Percentiles rank a stretch among this genome's conserved stretches.
phyloP scores from a whole-genome alignment of 192 early-diverging fungal species.

The Backusella morwellensis region DNA sequence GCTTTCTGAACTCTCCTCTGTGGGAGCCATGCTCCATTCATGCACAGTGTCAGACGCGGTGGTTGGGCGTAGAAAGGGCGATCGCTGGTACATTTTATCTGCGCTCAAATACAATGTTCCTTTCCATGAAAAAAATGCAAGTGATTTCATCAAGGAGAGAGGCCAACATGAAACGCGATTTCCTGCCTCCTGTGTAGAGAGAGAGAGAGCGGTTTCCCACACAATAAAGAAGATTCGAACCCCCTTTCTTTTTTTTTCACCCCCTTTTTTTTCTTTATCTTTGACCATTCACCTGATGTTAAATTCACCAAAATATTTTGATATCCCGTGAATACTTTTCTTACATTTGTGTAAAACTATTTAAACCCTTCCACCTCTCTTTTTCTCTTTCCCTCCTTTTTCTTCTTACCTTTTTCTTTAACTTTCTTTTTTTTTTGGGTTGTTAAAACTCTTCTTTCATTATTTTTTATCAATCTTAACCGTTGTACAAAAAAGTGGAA shows the following conservation, averaged over 20 bases:
- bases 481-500: background rate
- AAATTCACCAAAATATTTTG: background rate
- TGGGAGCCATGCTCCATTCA: background rate
- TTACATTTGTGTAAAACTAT: background rate
- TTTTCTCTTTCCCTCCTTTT: background rate
- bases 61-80: background rate
- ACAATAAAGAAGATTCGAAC: background rate
- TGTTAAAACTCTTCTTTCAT: too few relatives aligned
- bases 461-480: background rate
- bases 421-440: background rate
- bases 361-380: background rate
- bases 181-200: conserved; percentile 8
- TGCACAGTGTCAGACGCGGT: background rate
- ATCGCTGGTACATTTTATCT: background rate
- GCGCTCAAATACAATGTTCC: background rate
- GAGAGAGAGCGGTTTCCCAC: background rate
- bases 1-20: background rate
- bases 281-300: background rate
- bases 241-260: background rate
- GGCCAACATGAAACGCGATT: conserved; percentile 27
- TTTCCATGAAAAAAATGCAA: conserved; percentile 1
- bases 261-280: background rate
- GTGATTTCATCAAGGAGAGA: conserved; percentile 18
- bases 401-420: background rate
- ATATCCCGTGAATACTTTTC: background rate